Evolutionary conservation across 192 early-diverging fungal species (phyloP).

Genomic region (Mortierella claussenii): DNA sequence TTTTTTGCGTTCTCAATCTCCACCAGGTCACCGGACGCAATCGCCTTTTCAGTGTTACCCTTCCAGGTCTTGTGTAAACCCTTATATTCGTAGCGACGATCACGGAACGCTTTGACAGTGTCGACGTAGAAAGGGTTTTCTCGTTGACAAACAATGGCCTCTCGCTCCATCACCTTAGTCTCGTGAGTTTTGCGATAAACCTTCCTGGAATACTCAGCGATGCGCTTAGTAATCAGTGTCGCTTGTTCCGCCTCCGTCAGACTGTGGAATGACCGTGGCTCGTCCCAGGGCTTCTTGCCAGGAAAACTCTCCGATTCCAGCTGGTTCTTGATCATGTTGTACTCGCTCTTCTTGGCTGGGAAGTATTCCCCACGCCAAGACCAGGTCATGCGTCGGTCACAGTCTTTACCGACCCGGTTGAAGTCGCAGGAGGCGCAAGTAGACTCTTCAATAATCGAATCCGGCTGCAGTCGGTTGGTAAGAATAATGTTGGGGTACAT

Average conservation of each 20-base stretch:
- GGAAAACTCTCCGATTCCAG: slow-evolving; percentile 87
- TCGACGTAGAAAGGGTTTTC: slow-evolving; percentile 99
- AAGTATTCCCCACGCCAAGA: slow-evolving; percentile 98
- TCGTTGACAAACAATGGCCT: slow-evolving; percentile 95
- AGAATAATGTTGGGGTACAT: slow-evolving; percentile 99
- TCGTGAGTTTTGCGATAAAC: slow-evolving; percentile 88
- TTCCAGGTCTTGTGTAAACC: slow-evolving; percentile 93
- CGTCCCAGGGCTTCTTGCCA: slow-evolving; percentile 62
- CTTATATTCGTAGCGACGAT: slow-evolving; percentile 98
- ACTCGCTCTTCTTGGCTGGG: slow-evolving; percentile 88
- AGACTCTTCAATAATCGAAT: slow-evolving; percentile 92
- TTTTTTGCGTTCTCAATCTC: slow-evolving; percentile 87
- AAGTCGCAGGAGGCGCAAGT: slow-evolving; percentile 93
- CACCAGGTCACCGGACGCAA: slow-evolving; percentile 67
- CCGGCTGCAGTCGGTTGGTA: slow-evolving; percentile 97
- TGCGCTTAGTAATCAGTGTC: slow-evolving; percentile 76
- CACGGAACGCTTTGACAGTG: slow-evolving; percentile 95
- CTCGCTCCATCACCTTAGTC: slow-evolving; percentile 82
- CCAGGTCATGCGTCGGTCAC: slow-evolving; percentile 96
- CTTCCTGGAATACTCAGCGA: slow-evolving; percentile 88
- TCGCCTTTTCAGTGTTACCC: slow-evolving; percentile 80
- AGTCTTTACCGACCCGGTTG: slow-evolving; percentile 85
- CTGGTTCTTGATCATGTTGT: slow-evolving; percentile 87
- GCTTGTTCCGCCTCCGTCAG: slow-evolving; percentile 76
- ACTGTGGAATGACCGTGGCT: slow-evolving; percentile 72